phyloP scores from a whole-genome alignment of 2,329 filamentous ascomycete species.

The Rhynchosporium secalis region DNA sequence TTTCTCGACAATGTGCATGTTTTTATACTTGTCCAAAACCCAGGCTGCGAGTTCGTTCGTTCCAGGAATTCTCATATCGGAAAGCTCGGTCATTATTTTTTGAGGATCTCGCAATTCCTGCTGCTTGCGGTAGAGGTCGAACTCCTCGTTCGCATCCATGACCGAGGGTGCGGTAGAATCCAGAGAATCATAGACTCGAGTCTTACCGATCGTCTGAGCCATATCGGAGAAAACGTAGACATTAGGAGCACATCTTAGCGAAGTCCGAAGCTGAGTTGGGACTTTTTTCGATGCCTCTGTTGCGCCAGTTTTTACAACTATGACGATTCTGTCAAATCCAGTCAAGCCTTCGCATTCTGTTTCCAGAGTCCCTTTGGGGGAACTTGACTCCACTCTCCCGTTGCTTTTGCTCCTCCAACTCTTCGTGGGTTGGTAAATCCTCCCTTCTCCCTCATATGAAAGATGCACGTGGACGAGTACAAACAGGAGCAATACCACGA shows the following conservation, averaged over 20 bases:
- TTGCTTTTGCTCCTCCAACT: constrained; percentile 1
- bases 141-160: constrained; percentile 48
- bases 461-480: constrained; percentile 7
- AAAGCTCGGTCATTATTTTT: constrained; percentile 45
- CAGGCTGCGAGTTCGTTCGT: constrained; percentile 46
- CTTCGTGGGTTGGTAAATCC: constrained; percentile 8
- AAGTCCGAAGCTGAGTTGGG: constrained; percentile 55
- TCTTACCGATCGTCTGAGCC: constrained; percentile 48
- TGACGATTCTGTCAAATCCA: constrained; percentile 23
- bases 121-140: constrained; percentile 47
- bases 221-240: constrained; percentile 60
- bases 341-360: constrained; percentile 8
- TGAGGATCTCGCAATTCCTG: constrained; percentile 47
- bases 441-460: constrained; percentile 1
- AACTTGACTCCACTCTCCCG: neutral
- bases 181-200: constrained; percentile 49
- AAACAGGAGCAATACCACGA: neutral
- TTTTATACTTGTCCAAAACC: constrained; percentile 63
- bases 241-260: constrained; percentile 49
- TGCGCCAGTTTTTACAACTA: constrained; percentile 58
- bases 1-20: constrained; percentile 58
- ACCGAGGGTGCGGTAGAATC: constrained; percentile 44
- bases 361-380: neutral
- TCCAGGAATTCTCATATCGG: constrained; percentile 27
- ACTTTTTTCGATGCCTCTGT: constrained; percentile 54